A percentile compares a stretch with the other conserved stretches of the same genome.
phyloP scores from a whole-genome alignment of 257 asterid species.

The Leptodermis oblonga region DNA sequence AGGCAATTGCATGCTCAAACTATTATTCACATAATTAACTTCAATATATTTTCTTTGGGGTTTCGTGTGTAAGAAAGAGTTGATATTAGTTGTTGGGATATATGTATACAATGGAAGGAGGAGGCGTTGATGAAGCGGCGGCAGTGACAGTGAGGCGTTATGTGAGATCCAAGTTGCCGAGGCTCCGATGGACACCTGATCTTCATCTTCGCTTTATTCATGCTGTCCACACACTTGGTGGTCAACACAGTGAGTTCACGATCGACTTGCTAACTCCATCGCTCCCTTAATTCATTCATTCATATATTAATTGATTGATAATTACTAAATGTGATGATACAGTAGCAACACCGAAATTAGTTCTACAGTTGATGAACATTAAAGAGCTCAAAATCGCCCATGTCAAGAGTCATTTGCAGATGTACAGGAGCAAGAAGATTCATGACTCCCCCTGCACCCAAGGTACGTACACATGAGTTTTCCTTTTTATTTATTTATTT shows the following conservation, averaged over 20 bases:
- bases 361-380: conserved; percentile 71
- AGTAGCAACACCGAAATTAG: conserved; percentile 89
- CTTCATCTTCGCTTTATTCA: conserved; percentile 69
- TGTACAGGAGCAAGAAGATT: conserved; percentile 74
- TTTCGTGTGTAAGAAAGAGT: no score
- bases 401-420: conserved; percentile 97
- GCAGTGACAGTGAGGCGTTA: conserved; percentile 76
- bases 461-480: conserved; percentile 30
- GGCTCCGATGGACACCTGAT: conserved; percentile 90
- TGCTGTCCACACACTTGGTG: conserved; percentile 88
- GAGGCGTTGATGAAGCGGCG: conserved; percentile 79
- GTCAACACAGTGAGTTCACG: conserved; percentile 66
- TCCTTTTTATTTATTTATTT: neutral
- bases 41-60: no score
- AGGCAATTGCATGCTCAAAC: no score
- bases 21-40: no score
- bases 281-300: no score
- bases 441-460: conserved; percentile 57
- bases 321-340: conserved; percentile 13
- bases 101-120: conserved; percentile 70
- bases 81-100: no score
- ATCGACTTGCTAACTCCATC: no score
- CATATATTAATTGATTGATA: no score
- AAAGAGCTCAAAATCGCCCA: conserved; percentile 85
- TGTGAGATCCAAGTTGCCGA: conserved; percentile 77